Evolutionary conservation across 1,284 basidiomycete species (phyloP).

Genomic region (Rhodofomes roseus): DNA sequence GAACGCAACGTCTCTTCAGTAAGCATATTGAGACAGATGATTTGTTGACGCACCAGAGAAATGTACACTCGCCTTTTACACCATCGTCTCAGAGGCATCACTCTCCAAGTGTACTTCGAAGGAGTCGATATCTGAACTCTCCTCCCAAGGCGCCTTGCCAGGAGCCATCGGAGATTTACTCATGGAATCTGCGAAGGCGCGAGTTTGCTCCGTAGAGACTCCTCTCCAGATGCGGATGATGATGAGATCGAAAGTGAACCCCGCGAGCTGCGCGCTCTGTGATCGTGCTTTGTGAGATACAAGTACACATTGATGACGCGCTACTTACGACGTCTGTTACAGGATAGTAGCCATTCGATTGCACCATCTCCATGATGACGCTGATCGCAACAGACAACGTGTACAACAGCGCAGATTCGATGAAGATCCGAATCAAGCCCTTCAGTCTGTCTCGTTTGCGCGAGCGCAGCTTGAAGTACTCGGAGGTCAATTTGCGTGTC

Average conservation of each 20-base stretch:
- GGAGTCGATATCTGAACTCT: neutral
- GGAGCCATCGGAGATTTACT: neutral
- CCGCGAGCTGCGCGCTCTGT: neutral
- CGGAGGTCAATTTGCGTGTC: constrained; percentile 6
- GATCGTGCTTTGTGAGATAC: neutral
- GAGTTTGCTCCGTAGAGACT: neutral
- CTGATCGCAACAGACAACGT: constrained; percentile 31
- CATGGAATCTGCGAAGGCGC: neutral
- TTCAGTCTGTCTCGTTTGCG: neutral
- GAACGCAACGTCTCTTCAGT: no score
- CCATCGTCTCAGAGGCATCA: neutral
- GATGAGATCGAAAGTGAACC: neutral
- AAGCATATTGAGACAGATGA: no score
- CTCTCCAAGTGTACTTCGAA: neutral
- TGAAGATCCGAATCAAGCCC: constrained; percentile 26
- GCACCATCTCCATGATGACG: constrained; percentile 31
- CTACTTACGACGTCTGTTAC: neutral
- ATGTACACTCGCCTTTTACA: neutral
- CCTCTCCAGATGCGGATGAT: neutral
- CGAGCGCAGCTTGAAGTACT: neutral
- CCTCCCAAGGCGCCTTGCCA: neutral
- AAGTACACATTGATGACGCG: neutral
- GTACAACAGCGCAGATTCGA: constrained; percentile 38
- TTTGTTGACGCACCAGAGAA: neutral
- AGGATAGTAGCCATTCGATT: constrained; percentile 31